Base-by-base conservation (phyloP, 306 rosid genomes). In the Prunus padus region DNA sequence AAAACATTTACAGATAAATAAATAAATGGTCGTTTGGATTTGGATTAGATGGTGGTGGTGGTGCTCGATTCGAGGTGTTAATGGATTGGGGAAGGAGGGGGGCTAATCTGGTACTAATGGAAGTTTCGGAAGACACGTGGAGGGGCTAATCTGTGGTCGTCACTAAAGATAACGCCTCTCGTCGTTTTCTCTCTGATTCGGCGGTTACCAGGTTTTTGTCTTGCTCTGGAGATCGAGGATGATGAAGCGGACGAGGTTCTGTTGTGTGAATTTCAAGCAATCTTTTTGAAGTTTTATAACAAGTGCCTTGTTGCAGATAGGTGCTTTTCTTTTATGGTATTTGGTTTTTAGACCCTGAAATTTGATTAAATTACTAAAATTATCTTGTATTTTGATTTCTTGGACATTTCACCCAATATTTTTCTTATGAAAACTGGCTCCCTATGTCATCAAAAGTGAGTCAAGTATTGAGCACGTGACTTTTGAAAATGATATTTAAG, bases 111-210 rank as follows among this genome's bases (percentile, higher is more conserved):
- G 45, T 23, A 30, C 12, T 11, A 19, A 5, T 10, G 60, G 37
- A 74, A 77, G 78, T n/a, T 63, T 79, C 61, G 28, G 59, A 19
- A 0, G 56, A 88, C 91, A 88, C 90, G 89, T 90, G 91, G 87
- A 80, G 2, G 14, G 1, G 80, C 44, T 57, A n/a, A n/a, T n/a
- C 80, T 16, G 89, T 81, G 88, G 88, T 62, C 42, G 22, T 76
- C 78, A 45, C 65, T 68, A 76, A 56, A 46, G 92, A 83, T 90
- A 83, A 88, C 73, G 72, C 81, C 84, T 63, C 79, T 83, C 75
- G 87, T 86, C 79, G 26, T 69, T 74, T 77, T 72, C 67, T 16
- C 8, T 59, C 65, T 25, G 77, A 62, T 82, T 70, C 77, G 83
- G 79, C 80, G 74, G 81, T 66, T 71, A 57, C 37, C 66, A 47